Conservation (phyloP, 2,329 filamentous ascomycete species). For the Zasmidium angulare region DNA sequence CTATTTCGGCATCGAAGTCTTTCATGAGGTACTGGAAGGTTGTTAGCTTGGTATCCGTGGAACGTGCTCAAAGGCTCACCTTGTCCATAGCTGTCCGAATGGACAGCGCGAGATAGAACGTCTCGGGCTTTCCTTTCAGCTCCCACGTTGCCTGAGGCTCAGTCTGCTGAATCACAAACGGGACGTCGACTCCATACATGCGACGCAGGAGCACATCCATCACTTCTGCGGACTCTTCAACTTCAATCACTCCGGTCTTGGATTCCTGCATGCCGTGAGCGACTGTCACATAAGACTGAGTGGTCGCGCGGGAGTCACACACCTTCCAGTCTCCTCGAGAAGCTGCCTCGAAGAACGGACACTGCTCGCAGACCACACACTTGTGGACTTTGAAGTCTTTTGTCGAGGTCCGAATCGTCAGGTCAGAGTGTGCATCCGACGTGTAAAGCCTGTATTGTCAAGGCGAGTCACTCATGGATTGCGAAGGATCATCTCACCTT, state of each 20-base stretch:
- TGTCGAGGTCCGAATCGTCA: slow-evolving; percentile 1
- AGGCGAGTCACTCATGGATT: neutral
- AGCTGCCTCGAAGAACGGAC: slow-evolving; percentile 1
- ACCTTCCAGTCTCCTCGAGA: neutral
- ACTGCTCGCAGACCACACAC: slow-evolving; percentile 1
- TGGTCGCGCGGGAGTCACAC: too few relatives aligned
- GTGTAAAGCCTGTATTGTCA: neutral
- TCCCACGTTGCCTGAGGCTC: neutral
- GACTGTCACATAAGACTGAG: too few relatives aligned
- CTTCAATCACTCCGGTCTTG: neutral
- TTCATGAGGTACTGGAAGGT: too few relatives aligned
- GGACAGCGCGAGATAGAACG: too few relatives aligned
- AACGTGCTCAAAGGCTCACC: too few relatives aligned
- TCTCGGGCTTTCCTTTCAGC: neutral
- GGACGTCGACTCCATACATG: neutral
- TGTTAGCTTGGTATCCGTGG: too few relatives aligned
- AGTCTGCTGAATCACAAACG: too few relatives aligned
- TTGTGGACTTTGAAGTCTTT: slow-evolving; percentile 9
- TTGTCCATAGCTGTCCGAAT: too few relatives aligned
- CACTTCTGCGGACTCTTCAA: neutral
- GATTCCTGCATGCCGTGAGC: neutral
- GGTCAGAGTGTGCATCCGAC: neutral
- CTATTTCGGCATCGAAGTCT: too few relatives aligned
- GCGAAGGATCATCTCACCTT: neutral
- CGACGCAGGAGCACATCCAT: slow-evolving; percentile 4